Conservation (phyloP, 306 rosid genomes). For the Cotoneaster glaucophyllus region DNA sequence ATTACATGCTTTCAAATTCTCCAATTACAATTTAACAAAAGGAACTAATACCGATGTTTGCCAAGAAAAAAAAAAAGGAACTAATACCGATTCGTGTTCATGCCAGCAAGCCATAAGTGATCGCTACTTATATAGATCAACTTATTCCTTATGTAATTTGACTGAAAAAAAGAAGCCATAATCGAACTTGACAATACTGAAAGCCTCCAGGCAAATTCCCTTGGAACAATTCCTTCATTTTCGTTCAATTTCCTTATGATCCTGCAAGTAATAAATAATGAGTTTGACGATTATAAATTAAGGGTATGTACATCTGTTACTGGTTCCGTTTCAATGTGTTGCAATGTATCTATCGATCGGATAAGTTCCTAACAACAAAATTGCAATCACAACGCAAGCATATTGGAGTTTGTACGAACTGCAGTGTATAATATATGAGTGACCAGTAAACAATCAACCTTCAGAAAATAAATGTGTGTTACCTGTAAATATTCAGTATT, state of each 20-base stretch:
- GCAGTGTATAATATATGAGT: background rate
- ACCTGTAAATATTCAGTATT: background rate
- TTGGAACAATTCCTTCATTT: background rate
- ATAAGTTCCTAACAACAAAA: background rate
- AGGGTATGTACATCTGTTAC: background rate
- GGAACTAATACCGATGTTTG: background rate
- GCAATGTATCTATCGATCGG: background rate
- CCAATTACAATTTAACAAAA: background rate
- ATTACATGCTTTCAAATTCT: slow-evolving; percentile 10
- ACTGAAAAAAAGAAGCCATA: background rate
- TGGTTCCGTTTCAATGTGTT: background rate
- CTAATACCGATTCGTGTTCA: background rate
- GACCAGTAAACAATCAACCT: background rate
- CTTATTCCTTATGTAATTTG: background rate
- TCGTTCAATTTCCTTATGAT: slow-evolving; percentile 14
- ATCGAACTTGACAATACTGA: background rate
- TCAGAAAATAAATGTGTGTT: background rate
- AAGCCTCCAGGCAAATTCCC: slow-evolving; percentile 2
- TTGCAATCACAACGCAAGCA: background rate
- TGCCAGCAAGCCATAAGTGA: slow-evolving; percentile 12
- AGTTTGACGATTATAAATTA: background rate
- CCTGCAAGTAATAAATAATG: slow-evolving; percentile 12
- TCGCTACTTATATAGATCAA: background rate
- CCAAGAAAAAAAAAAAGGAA: background rate
- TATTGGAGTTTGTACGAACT: background rate